Evolutionary conservation across 129 eudicot genomes (phyloP).

Genomic region (Artemisia argyi): DNA sequence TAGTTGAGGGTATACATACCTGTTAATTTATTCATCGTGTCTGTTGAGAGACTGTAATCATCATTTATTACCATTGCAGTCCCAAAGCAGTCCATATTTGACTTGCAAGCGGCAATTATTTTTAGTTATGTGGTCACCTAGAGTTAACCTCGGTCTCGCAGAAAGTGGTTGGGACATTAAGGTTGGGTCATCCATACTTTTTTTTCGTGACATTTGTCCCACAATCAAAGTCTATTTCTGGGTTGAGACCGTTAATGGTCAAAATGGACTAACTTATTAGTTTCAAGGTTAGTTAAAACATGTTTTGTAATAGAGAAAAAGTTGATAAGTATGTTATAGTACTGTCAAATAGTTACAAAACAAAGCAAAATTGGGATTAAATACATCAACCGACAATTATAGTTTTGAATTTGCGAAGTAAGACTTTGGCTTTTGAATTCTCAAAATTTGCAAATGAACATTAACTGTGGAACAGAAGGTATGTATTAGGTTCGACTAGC

Average conservation of each 20-base stretch:
- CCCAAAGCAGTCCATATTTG: slow-evolving; percentile 1
- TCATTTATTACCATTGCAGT: slow-evolving; percentile 26
- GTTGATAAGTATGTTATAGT: background rate
- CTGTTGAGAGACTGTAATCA: slow-evolving; percentile 6
- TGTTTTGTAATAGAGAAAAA: slow-evolving; percentile 5
- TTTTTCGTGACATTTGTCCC: background rate
- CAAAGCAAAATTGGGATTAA: background rate
- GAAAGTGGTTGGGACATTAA: background rate
- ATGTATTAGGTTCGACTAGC: background rate
- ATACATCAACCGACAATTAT: background rate
- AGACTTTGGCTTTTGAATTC: background rate
- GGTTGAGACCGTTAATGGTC: slow-evolving; percentile 12
- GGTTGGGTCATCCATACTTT: background rate
- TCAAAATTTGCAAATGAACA: background rate
- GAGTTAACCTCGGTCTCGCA: background rate
- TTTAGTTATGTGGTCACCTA: background rate
- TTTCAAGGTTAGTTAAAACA: background rate
- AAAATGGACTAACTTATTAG: slow-evolving; percentile 1
- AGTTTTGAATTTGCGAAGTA: background rate
- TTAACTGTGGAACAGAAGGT: slow-evolving; percentile 1
- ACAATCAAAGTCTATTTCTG: background rate
- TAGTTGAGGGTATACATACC: slow-evolving; percentile 22
- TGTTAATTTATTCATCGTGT: slow-evolving; percentile 7
- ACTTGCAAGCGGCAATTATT: slow-evolving; percentile 1
- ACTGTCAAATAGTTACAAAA: background rate